phyloP scores from a whole-genome alignment of 129 eudicot species.

The carrot (Daucus carota) region DNA sequence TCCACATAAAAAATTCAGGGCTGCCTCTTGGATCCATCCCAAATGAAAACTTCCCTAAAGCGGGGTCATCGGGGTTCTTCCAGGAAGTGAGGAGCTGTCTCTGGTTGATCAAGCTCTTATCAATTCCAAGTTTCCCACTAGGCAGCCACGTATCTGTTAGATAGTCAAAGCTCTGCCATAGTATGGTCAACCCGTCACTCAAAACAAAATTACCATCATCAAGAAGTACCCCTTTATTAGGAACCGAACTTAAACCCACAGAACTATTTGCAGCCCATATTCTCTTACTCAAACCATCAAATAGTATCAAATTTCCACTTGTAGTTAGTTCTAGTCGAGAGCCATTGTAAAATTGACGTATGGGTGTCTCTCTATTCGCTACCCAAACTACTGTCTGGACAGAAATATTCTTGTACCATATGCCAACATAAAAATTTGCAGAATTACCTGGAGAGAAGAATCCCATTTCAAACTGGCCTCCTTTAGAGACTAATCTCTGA shows the following conservation, averaged over 20 bases:
- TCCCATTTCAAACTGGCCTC: conserved; percentile 18
- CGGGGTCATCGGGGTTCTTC: conserved; percentile 1
- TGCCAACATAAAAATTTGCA: conserved; percentile 12
- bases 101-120: background rate
- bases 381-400: conserved; percentile 7
- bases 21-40: conserved; percentile 3
- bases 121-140: background rate
- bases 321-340: conserved; percentile 1
- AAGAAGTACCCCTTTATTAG: conserved; percentile 1
- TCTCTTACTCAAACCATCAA: background rate
- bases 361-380: conserved; percentile 20
- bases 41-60: background rate
- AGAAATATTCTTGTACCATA: conserved; percentile 19
- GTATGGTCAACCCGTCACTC: background rate
- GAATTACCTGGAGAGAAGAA: conserved; percentile 20
- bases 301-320: conserved; percentile 7
- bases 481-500: conserved; percentile 12
- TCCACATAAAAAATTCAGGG: conserved; percentile 4
- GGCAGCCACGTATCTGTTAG: conserved; percentile 13
- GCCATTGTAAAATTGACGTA: background rate
- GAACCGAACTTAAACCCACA: background rate
- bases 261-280: conserved; percentile 1
- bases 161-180: conserved; percentile 16
- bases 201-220: conserved; percentile 10
- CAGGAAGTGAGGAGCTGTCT: conserved; percentile 2